These are phyloP conservation scores for Bolboschoenus planiculmis DNA, from an alignment of 176 grass and related monocot species.

Conservation along the genomic window DNA sequence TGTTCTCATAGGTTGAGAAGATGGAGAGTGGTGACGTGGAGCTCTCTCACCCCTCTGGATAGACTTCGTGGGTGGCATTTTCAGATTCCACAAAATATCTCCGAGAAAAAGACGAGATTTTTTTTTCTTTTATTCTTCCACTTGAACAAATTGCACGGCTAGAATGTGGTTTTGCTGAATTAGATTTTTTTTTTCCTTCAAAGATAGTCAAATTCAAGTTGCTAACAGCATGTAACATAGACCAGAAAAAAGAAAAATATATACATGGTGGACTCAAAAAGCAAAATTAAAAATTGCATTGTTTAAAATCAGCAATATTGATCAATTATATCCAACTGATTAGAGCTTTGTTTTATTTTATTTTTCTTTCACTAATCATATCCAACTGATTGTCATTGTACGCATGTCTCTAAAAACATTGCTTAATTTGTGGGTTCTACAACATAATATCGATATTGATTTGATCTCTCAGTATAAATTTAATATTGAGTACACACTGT, in stretches of 20 bases:
- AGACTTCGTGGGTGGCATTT: conserved; percentile 14
- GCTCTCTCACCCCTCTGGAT: neutral
- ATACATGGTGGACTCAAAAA: neutral
- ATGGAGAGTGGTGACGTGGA: neutral
- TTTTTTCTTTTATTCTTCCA: neutral
- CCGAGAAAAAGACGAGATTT: neutral
- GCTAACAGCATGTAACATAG: neutral
- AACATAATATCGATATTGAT: no score
- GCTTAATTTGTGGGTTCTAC: no score
- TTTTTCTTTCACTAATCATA: no score
- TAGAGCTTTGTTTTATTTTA: no score
- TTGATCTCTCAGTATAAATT: no score
- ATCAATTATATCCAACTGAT: neutral
- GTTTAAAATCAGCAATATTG: neutral
- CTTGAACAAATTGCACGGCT: neutral
- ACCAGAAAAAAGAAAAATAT: conserved; percentile 6
- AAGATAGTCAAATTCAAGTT: neutral
- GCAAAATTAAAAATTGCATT: neutral
- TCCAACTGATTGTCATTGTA: no score
- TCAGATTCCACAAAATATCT: conserved; percentile 20
- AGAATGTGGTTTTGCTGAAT: neutral
- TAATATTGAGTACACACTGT: no score
- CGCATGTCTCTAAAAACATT: no score
- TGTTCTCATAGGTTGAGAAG: conserved; percentile 13
- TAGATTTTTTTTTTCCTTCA: neutral